phyloP scores from a whole-genome alignment of 2,329 filamentous ascomycete genomes.

The Chaetomium globosum region DNA sequence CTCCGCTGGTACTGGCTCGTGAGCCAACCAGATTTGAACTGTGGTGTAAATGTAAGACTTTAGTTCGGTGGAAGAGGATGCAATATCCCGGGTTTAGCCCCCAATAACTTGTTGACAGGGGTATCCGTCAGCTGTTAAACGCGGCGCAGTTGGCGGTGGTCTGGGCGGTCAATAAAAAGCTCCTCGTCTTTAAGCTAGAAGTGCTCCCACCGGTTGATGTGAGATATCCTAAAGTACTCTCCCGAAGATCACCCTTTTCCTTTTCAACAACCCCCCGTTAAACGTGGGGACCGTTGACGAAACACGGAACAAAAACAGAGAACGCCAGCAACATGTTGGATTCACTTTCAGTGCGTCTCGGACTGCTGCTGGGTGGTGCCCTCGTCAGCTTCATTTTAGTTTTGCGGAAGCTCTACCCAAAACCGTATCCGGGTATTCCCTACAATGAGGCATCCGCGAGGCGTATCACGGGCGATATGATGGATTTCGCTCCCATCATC shows the following conservation, averaged over 20 bases:
- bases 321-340: conserved; percentile 3
- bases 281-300: not conserved
- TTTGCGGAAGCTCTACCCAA: conserved; percentile 25
- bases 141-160: not conserved
- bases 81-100: not conserved
- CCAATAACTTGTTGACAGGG: not conserved
- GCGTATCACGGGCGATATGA: conserved; percentile 25
- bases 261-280: not conserved
- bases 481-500: conserved; percentile 14
- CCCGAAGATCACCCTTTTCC: not conserved
- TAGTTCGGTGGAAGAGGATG: not conserved
- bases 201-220: not conserved
- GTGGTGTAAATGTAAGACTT: not conserved
- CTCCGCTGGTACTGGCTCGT: too few species aligned
- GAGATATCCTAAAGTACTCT: not conserved
- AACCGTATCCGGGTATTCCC: conserved; percentile 28
- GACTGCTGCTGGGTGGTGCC: conserved; percentile 19
- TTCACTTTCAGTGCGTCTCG: conserved; percentile 9
- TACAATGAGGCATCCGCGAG: conserved; percentile 26
- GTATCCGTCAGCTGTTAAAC: too few species aligned
- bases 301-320: not conserved
- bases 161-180: too few species aligned
- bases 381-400: conserved; percentile 2
- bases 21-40: not conserved
- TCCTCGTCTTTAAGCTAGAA: not conserved